Percentiles rank a stretch among this genome's conserved stretches.
phyloP scores from a whole-genome alignment of 2,329 filamentous ascomycete genomes.

The Clathrospora elynae region DNA sequence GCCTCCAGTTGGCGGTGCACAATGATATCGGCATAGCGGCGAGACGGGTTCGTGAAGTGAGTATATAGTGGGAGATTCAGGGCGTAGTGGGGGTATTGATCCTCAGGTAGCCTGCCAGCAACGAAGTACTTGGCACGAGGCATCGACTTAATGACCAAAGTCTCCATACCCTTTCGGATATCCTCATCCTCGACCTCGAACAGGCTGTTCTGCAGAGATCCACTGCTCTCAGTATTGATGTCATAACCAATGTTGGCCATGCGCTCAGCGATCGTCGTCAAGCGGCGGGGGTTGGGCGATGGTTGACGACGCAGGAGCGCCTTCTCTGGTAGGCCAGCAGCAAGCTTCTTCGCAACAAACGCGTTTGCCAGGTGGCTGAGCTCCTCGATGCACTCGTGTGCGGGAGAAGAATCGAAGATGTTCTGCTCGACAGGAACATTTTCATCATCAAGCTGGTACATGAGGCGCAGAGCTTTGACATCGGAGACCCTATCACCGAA shows the following conservation, averaged over 20 bases:
- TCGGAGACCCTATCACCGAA: slow-evolving; percentile 79
- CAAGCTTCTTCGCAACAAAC: slow-evolving; percentile 84
- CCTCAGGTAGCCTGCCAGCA: slow-evolving; percentile 75
- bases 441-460: slow-evolving; percentile 96
- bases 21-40: slow-evolving; percentile 91
- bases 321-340: slow-evolving; percentile 81
- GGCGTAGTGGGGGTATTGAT: slow-evolving; percentile 84
- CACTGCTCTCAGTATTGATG: slow-evolving; percentile 87
- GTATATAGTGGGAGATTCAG: slow-evolving; percentile 94
- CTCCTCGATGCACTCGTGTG: slow-evolving; percentile 94
- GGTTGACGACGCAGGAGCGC: slow-evolving; percentile 87
- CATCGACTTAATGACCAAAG: slow-evolving; percentile 92
- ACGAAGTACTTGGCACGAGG: slow-evolving; percentile 95
- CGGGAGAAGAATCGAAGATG: slow-evolving; percentile 87
- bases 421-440: slow-evolving; percentile 97
- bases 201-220: slow-evolving; percentile 88
- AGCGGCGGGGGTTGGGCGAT: slow-evolving; percentile 81
- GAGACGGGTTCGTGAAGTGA: slow-evolving; percentile 94
- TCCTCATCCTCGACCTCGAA: slow-evolving; percentile 91
- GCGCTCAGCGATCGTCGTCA: slow-evolving; percentile 88
- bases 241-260: slow-evolving; percentile 92
- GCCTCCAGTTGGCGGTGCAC: slow-evolving; percentile 94
- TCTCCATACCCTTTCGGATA: slow-evolving; percentile 97
- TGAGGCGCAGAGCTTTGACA: slow-evolving; percentile 82
- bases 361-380: slow-evolving; percentile 91